These are phyloP conservation scores for Mycosphaerella arachidis DNA, from an alignment of 2,329 filamentous ascomycete genomes.

Conservation along the genomic window DNA sequence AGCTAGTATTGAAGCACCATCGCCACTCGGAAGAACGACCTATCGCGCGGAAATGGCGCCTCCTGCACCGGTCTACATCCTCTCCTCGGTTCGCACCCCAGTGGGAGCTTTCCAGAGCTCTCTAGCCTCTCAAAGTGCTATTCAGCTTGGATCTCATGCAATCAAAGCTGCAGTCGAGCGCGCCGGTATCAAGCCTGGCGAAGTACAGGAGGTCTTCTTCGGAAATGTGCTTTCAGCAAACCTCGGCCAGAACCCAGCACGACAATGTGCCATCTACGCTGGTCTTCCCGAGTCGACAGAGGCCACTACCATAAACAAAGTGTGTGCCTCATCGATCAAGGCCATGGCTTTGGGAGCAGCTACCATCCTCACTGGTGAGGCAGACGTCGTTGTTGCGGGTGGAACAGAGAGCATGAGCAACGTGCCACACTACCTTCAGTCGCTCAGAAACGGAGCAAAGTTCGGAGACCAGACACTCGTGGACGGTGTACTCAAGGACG, in stretches of 20 bases:
- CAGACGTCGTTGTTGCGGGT: constrained; percentile 86
- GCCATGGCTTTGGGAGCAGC: constrained; percentile 91
- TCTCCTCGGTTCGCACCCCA: constrained; percentile 72
- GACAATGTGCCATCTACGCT: constrained; percentile 86
- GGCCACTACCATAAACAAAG: constrained; percentile 96
- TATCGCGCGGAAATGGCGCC: constrained; percentile 58
- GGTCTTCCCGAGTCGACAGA: constrained; percentile 76
- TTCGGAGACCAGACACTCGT: constrained; percentile 87
- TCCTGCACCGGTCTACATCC: constrained; percentile 88
- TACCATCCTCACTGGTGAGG: constrained; percentile 95
- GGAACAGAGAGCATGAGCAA: constrained; percentile 99
- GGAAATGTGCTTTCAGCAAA: constrained; percentile 97
- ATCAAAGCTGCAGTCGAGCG: constrained; percentile 80
- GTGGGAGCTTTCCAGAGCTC: constrained; percentile 92
- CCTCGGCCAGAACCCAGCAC: constrained; percentile 91
- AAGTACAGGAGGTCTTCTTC: constrained; percentile 95
- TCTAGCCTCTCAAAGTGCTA: constrained; percentile 78
- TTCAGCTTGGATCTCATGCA: constrained; percentile 81
- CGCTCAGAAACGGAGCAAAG: constrained; percentile 80
- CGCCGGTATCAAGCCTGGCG: constrained; percentile 78
- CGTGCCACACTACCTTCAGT: constrained; percentile 89
- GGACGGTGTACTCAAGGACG: constrained; percentile 90
- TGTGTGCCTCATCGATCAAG: constrained; percentile 93
- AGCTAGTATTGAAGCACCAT: not conserved
- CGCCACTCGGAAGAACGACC: constrained; percentile 1